These are phyloP conservation scores for Euptelea pleiosperma DNA, from an alignment of 164 flowering plant genomes.

Conservation along the genomic window DNA sequence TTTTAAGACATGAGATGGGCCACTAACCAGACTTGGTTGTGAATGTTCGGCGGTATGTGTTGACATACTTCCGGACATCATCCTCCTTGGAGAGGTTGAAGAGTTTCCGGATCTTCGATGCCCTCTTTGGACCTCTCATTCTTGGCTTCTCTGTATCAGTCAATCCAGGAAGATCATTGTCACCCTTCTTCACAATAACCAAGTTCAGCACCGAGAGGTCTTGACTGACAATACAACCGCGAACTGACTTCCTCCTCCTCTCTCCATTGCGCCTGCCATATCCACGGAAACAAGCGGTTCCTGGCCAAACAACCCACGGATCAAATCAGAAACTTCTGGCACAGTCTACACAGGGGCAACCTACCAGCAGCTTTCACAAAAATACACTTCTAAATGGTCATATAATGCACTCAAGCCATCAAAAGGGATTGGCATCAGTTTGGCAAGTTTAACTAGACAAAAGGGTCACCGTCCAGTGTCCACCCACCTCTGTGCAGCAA, in stretches of 20 bases:
- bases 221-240: constrained; percentile 48
- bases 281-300: constrained; percentile 48
- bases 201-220: constrained; percentile 45
- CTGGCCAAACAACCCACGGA: constrained; percentile 10
- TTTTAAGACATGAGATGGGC: neutral
- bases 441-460: too few relatives aligned
- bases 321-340: neutral
- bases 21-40: constrained; percentile 30
- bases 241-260: constrained; percentile 46
- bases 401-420: neutral
- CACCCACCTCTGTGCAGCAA: constrained; percentile 42
- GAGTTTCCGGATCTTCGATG: constrained; percentile 43
- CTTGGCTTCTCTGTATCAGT: constrained; percentile 55
- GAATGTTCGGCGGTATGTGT: constrained; percentile 46
- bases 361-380: too few relatives aligned
- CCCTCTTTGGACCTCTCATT: constrained; percentile 60
- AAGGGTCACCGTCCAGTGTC: too few relatives aligned
- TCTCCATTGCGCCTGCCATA: constrained; percentile 45
- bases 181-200: constrained; percentile 57
- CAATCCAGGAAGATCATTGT: constrained; percentile 49
- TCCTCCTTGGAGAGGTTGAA: constrained; percentile 53
- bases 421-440: neutral
- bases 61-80: constrained; percentile 47
- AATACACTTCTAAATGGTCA: too few relatives aligned
- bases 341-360: too few relatives aligned